These are phyloP conservation scores for Myxozyma monticola DNA, from an alignment of 805 yeast species.

Conservation along the genomic window DNA sequence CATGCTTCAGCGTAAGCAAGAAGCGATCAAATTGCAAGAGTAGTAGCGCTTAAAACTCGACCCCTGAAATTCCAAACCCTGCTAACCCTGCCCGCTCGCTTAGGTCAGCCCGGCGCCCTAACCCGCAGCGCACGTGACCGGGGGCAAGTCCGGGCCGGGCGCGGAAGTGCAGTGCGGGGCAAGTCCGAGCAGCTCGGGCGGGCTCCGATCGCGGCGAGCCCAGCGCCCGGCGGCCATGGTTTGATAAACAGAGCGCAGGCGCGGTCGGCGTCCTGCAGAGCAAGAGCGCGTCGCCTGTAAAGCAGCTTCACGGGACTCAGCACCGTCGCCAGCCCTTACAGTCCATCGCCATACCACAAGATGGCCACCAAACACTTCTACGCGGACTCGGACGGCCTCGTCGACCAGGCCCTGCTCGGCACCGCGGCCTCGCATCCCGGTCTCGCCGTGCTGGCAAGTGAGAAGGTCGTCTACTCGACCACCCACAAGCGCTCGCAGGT, in stretches of 20 bases:
- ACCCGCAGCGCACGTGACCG: no score
- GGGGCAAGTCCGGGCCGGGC: conserved; percentile 1
- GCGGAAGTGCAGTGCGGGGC: conserved; percentile 3
- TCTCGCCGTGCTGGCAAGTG: conserved; percentile 54
- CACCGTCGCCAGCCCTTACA: neutral
- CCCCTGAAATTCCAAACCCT: no score
- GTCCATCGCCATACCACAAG: neutral
- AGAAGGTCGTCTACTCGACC: conserved; percentile 39
- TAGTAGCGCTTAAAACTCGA: no score
- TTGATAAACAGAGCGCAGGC: no score
- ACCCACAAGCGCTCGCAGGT: conserved; percentile 44
- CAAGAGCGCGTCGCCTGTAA: no score
- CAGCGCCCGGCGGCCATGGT: neutral
- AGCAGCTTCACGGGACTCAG: neutral
- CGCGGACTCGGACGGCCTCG: conserved; percentile 43
- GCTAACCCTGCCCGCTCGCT: no score
- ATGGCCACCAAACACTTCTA: conserved; percentile 48
- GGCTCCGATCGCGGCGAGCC: neutral
- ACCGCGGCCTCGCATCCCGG: conserved; percentile 43
- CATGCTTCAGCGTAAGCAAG: no score
- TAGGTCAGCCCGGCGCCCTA: no score
- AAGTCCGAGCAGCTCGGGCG: neutral
- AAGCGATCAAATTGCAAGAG: no score
- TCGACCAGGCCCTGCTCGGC: conserved; percentile 44
- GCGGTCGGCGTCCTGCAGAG: no score